Conservation (phyloP, 352 stramenopile species). For the Globisporangium orthogonon region DNA sequence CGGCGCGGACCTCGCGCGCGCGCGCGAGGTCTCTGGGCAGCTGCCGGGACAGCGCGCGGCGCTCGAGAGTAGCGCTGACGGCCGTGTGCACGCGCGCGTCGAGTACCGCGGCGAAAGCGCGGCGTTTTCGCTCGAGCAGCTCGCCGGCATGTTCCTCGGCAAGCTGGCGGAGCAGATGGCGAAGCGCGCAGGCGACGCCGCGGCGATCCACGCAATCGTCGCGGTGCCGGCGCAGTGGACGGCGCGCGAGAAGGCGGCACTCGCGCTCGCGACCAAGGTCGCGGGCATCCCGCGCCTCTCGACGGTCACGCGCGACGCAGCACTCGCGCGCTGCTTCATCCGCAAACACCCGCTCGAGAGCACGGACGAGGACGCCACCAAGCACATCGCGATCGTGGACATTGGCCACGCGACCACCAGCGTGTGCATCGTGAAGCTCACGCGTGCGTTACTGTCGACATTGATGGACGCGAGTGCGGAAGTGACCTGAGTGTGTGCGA, state of each 20-base stretch:
- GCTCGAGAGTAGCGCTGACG: conserved; percentile 26
- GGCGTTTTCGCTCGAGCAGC: conserved; percentile 66
- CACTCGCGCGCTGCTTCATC: conserved; percentile 64
- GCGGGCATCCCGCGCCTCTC: conserved; percentile 48
- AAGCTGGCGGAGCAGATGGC: conserved; percentile 67
- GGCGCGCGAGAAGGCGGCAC: conserved; percentile 36
- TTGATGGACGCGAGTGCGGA: background rate
- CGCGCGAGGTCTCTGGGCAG: conserved; percentile 29
- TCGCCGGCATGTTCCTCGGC: conserved; percentile 72
- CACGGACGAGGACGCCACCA: conserved; percentile 15
- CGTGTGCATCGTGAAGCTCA: conserved; percentile 66
- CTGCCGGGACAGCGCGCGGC: conserved; percentile 43
- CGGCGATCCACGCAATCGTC: conserved; percentile 51
- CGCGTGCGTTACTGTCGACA: conserved; percentile 13
- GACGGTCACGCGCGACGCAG: conserved; percentile 41
- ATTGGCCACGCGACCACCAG: conserved; percentile 81
- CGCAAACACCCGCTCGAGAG: conserved; percentile 69
- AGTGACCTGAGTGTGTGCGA: too few species aligned
- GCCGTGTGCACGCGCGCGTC: conserved; percentile 43
- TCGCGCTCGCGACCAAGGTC: conserved; percentile 48
- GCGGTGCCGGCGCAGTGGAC: conserved; percentile 62
- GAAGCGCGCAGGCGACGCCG: conserved; percentile 25
- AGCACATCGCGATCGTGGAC: conserved; percentile 85
- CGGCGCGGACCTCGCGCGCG: conserved; percentile 41
- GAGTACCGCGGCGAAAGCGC: conserved; percentile 42